These are phyloP conservation scores for Trypanosoma congolense DNA, from an alignment of 208 protist genomes.

Conservation along the genomic window DNA sequence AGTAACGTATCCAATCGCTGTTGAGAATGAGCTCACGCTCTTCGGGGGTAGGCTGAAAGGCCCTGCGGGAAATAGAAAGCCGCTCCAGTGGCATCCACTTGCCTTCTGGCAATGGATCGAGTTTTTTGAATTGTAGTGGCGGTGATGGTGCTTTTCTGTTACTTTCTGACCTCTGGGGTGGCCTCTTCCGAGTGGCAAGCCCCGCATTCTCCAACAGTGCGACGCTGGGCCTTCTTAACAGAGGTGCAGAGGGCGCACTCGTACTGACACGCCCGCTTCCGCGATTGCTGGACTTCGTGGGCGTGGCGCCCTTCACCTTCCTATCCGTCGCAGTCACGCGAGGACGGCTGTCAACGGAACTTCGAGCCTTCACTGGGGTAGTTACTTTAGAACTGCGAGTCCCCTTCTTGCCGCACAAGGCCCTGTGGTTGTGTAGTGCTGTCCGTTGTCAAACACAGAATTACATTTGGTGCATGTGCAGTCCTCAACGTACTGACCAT, in stretches of 20 bases:
- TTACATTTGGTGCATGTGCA: conserved; percentile 73
- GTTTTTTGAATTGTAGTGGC: conserved; percentile 17
- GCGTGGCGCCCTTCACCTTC: no score
- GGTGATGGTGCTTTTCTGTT: neutral
- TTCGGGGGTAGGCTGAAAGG: conserved; percentile 59
- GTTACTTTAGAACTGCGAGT: neutral
- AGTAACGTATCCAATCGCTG: conserved; percentile 84
- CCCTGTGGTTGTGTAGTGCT: conserved; percentile 55
- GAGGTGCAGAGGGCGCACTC: no score
- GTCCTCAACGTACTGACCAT: conserved; percentile 38
- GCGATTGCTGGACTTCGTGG: no score
- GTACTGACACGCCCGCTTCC: no score
- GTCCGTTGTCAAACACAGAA: conserved; percentile 53
- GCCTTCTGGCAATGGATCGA: conserved; percentile 50
- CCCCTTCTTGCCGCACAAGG: neutral
- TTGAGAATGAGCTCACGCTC: conserved; percentile 70
- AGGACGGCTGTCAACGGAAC: no score
- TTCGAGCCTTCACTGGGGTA: neutral
- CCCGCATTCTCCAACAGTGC: no score
- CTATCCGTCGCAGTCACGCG: no score
- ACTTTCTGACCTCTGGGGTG: neutral
- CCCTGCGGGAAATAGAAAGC: conserved; percentile 29
- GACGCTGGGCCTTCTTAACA: no score
- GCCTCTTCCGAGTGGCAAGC: no score
- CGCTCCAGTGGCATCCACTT: conserved; percentile 75